Conservation (phyloP, 495 filamentous ascomycete genomes). For the Annulohypoxylon maeteangense region DNA sequence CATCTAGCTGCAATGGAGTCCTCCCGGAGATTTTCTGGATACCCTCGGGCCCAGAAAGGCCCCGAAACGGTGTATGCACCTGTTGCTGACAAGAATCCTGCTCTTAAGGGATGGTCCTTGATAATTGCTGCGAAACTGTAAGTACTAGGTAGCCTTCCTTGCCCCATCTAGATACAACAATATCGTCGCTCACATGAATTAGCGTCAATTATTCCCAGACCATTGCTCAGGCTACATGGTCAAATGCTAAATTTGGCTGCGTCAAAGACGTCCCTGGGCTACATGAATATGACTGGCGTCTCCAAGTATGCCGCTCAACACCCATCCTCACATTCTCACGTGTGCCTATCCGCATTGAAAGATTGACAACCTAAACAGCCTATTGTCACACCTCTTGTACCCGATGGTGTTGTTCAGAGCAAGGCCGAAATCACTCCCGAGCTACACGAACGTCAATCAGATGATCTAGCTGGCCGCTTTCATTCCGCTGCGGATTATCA, state of each 20-base stretch:
- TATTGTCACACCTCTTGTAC: constrained; percentile 76
- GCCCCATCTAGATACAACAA: neutral
- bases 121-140: constrained; percentile 44
- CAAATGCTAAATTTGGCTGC: constrained; percentile 75
- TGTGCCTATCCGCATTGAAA: neutral
- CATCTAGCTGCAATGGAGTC: constrained; percentile 18
- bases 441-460: constrained; percentile 47
- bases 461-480: constrained; percentile 61
- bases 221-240: constrained; percentile 62
- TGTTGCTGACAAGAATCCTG: constrained; percentile 41
- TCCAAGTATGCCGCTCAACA: constrained; percentile 28
- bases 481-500: constrained; percentile 82
- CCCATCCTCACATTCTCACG: neutral
- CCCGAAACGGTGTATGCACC: constrained; percentile 30
- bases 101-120: constrained; percentile 43
- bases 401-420: constrained; percentile 39
- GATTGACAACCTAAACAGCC: constrained; percentile 57
- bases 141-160: constrained; percentile 32
- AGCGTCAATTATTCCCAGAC: constrained; percentile 45
- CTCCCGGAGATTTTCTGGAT: constrained; percentile 40
- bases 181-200: constrained; percentile 6
- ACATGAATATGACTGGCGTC: constrained; percentile 58
- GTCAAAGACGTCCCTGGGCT: constrained; percentile 70
- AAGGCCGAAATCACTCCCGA: constrained; percentile 50
- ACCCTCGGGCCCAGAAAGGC: constrained; percentile 41